Conservation (phyloP, 345 rosid species). For the Cardamine occulta region DNA sequence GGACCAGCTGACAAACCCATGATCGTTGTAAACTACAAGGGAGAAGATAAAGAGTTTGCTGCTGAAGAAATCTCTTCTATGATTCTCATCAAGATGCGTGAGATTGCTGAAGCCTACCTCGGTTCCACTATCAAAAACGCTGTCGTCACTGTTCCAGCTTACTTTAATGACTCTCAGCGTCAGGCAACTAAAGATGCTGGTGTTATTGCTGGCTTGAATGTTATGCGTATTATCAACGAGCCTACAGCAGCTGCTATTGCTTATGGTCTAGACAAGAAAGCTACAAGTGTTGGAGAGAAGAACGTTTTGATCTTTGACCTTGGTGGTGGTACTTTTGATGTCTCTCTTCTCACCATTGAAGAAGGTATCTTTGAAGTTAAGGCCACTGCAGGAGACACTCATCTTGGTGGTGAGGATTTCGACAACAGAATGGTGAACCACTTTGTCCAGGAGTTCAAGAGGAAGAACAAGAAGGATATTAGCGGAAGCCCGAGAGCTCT, state of each 20-base stretch:
- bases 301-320: conserved; percentile 68
- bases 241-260: conserved; percentile 87
- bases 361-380: conserved; percentile 79
- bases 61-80: conserved; percentile 81
- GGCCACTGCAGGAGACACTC: conserved; percentile 80
- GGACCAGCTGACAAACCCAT: conserved; percentile 73
- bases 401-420: conserved; percentile 78
- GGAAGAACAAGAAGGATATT: conserved; percentile 75
- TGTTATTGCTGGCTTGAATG: conserved; percentile 72
- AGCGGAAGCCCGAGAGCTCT: conserved; percentile 69
- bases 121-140: conserved; percentile 63
- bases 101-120: conserved; percentile 73
- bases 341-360: conserved; percentile 69
- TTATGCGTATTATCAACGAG: conserved; percentile 74
- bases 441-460: conserved; percentile 74
- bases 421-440: conserved; percentile 77
- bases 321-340: conserved; percentile 79
- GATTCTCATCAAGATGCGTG: conserved; percentile 84
- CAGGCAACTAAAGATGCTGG: conserved; percentile 78
- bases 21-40: conserved; percentile 65
- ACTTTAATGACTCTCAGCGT: conserved; percentile 75
- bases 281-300: conserved; percentile 69
- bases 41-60: conserved; percentile 66
- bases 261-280: conserved; percentile 77
- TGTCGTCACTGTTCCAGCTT: conserved; percentile 75